These are phyloP conservation scores for Nicotiana tabacum DNA, from an alignment of 257 asterid genomes.

Conservation along the genomic window DNA sequence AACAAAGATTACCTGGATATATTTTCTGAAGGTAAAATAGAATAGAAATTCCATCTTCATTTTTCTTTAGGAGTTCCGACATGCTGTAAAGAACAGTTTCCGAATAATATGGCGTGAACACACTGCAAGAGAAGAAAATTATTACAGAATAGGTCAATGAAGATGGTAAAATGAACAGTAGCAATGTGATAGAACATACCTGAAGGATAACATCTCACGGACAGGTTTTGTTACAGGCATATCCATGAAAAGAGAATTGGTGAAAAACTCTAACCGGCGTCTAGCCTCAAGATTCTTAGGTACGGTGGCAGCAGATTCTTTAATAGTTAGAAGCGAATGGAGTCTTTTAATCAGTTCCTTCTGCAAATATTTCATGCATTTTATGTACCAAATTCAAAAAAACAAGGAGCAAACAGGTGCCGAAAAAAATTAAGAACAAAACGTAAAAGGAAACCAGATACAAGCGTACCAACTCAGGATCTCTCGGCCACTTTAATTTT, in stretches of 20 bases:
- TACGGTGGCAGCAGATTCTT: constrained; percentile 86
- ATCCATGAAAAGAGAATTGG: constrained; percentile 96
- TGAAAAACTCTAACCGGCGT: constrained; percentile 82
- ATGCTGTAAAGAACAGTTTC: constrained; percentile 97
- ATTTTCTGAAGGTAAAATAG: constrained; percentile 96
- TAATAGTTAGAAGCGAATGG: constrained; percentile 75
- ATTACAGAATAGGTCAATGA: neutral
- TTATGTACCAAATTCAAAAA: constrained; percentile 6
- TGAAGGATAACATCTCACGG: constrained; percentile 87
- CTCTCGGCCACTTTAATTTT: constrained; percentile 88
- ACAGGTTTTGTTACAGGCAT: constrained; percentile 89
- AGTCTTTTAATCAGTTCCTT: constrained; percentile 70
- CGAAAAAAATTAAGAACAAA: neutral
- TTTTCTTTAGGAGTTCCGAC: constrained; percentile 85
- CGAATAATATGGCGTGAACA: constrained; percentile 93
- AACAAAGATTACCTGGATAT: constrained; percentile 64
- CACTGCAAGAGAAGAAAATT: constrained; percentile 45
- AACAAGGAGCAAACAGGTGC: neutral
- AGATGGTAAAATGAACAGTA: neutral
- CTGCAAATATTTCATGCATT: constrained; percentile 39
- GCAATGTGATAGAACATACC: constrained; percentile 32
- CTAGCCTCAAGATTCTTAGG: constrained; percentile 94
- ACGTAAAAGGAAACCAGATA: neutral
- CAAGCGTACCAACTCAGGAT: constrained; percentile 65
- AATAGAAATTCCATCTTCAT: constrained; percentile 97